Evolutionary conservation across 2,329 filamentous ascomycete genomes (phyloP).

Genomic region (Sphaerostilbella broomeana): DNA sequence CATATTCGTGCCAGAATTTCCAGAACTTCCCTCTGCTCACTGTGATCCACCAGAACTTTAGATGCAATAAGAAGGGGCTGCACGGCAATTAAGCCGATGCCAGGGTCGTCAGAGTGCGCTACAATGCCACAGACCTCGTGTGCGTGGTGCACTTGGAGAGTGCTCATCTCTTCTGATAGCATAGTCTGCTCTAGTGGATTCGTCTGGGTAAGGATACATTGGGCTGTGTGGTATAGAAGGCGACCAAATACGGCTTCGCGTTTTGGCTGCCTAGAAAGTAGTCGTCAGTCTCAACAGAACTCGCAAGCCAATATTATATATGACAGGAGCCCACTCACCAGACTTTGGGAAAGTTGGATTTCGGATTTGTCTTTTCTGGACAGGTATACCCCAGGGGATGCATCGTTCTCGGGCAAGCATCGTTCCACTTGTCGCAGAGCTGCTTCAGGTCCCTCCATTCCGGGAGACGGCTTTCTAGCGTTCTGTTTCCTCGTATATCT

Average conservation of each 20-base stretch:
- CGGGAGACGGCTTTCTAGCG: conserved; percentile 56
- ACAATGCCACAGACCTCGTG: conserved; percentile 85
- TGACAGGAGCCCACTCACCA: conserved; percentile 62
- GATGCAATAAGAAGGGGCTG: conserved; percentile 73
- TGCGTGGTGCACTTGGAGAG: conserved; percentile 66
- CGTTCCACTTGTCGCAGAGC: conserved; percentile 80
- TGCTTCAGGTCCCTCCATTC: conserved; percentile 76
- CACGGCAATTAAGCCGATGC: conserved; percentile 71
- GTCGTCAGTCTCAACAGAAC: background rate
- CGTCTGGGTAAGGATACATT: conserved; percentile 72
- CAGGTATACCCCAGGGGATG: conserved; percentile 74
- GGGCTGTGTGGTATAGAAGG: conserved; percentile 82
- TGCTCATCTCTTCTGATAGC: conserved; percentile 58
- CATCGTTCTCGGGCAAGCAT: conserved; percentile 76
- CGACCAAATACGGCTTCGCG: conserved; percentile 73
- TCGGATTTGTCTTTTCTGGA: conserved; percentile 57
- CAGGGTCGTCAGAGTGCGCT: conserved; percentile 74
- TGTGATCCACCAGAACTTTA: conserved; percentile 58
- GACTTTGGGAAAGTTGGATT: conserved; percentile 77
- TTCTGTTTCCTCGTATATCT: conserved; percentile 55
- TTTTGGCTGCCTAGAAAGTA: conserved; percentile 62
- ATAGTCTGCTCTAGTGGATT: conserved; percentile 62
- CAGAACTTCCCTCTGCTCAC: conserved; percentile 79
- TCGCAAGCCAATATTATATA: too few species aligned
- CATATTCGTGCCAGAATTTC: conserved; percentile 73